Evolutionary conservation across 1,139 yeast genomes (phyloP).

Genomic region (Casaregolazyma lundiana): DNA sequence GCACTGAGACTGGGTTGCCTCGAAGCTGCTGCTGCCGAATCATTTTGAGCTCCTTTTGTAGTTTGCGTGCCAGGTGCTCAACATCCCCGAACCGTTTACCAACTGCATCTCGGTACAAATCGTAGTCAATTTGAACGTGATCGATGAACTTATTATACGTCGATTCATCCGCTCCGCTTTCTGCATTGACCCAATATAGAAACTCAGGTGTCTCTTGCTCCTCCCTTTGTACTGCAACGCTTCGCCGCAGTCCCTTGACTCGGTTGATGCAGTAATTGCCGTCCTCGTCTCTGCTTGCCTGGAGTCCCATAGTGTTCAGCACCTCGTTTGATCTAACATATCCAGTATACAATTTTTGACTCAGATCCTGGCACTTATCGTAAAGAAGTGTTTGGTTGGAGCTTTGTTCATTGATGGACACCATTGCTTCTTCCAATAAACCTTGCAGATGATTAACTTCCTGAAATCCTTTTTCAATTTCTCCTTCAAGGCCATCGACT

Average conservation of each 20-base stretch:
- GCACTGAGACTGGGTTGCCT: not conserved
- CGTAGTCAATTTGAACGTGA: conserved; percentile 42
- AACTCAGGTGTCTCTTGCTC: conserved; percentile 17
- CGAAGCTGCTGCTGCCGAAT: conserved; percentile 36
- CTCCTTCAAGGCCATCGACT: conserved; percentile 52
- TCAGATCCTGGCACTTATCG: conserved; percentile 31
- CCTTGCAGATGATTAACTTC: conserved; percentile 15
- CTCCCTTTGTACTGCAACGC: conserved; percentile 8
- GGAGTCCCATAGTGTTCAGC: conserved; percentile 75
- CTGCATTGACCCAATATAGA: conserved; percentile 31
- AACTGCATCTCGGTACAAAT: conserved; percentile 59
- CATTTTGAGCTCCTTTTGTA: conserved; percentile 67
- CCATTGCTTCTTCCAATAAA: conserved; percentile 29
- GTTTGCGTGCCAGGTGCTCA: conserved; percentile 82
- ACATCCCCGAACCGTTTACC: conserved; percentile 81
- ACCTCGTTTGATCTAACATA: conserved; percentile 51
- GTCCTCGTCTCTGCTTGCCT: conserved; percentile 32
- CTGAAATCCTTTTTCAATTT: conserved; percentile 30
- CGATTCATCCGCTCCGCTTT: conserved; percentile 23
- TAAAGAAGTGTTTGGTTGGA: conserved; percentile 6
- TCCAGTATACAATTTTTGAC: conserved; percentile 35
- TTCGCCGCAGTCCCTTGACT: conserved; percentile 30
- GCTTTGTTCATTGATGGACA: conserved; percentile 26
- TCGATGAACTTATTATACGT: conserved; percentile 28
- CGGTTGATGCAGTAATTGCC: conserved; percentile 30